phyloP scores from a whole-genome alignment of 345 rosid species.

The Boechera retrofracta region DNA sequence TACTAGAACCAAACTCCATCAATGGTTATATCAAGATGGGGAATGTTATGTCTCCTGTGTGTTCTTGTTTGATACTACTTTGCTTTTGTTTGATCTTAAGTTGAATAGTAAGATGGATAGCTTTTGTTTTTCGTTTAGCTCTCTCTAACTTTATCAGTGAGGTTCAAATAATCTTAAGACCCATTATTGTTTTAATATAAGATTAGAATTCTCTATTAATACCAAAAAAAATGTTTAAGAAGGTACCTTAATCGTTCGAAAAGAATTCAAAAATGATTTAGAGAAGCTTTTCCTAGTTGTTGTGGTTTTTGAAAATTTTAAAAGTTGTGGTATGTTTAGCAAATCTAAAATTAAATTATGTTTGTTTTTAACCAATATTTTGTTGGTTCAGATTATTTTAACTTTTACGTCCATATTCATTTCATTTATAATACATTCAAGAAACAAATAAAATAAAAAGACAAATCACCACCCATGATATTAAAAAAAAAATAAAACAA shows the following conservation, averaged over 20 bases:
- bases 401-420: constrained; percentile 13
- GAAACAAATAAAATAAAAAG: background rate
- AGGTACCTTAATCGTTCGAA: background rate
- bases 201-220: background rate
- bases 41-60: constrained; percentile 24
- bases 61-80: constrained; percentile 21
- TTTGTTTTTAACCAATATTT: background rate
- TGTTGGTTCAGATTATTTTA: background rate
- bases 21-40: constrained; percentile 21
- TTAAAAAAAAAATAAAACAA: background rate
- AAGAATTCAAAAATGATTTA: background rate
- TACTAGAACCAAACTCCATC: constrained; percentile 15
- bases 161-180: constrained; percentile 36
- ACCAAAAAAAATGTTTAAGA: background rate
- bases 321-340: background rate
- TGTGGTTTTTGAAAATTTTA: background rate
- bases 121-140: constrained; percentile 30
- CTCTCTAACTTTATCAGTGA: constrained; percentile 33
- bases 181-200: background rate
- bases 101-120: constrained; percentile 38
- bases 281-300: background rate
- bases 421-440: background rate
- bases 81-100: constrained; percentile 20
- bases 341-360: background rate
- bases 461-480: constrained; percentile 19